Conservation (phyloP, 2,329 filamentous ascomycete genomes). For the Apiospora marii region DNA sequence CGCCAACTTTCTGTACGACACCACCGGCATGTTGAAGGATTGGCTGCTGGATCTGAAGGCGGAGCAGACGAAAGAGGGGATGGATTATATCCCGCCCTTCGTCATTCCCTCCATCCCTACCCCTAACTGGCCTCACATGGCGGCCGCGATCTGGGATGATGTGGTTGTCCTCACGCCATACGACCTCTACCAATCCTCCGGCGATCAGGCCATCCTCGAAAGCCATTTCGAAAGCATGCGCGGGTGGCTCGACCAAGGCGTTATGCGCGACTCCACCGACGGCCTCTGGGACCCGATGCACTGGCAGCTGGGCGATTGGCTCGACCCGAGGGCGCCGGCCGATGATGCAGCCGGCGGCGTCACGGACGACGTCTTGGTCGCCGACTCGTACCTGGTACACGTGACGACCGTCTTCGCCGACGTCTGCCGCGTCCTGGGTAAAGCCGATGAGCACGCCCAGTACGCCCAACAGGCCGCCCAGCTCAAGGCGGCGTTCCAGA, state of each 20-base stretch:
- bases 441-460: conserved; percentile 30
- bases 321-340: conserved; percentile 48
- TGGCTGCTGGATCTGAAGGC: conserved; percentile 47
- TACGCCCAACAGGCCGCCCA: conserved; percentile 29
- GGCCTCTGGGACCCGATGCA: conserved; percentile 44
- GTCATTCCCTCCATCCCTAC: conserved; percentile 2
- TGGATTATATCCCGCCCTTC: background rate
- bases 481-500: conserved; percentile 34
- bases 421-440: conserved; percentile 36
- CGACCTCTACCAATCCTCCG: conserved; percentile 40
- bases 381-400: conserved; percentile 48
- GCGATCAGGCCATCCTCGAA: conserved; percentile 39
- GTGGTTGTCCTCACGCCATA: conserved; percentile 42
- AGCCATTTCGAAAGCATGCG: conserved; percentile 42
- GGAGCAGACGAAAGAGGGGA: conserved; percentile 26
- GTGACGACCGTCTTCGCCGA: conserved; percentile 41
- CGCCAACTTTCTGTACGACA: conserved; percentile 51
- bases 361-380: conserved; percentile 46
- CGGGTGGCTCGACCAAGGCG: conserved; percentile 39
- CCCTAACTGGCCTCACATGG: background rate
- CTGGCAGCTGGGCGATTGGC: conserved; percentile 50
- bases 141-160: conserved; percentile 44
- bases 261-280: conserved; percentile 36
- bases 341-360: conserved; percentile 41
- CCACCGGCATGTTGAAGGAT: conserved; percentile 46